Conservation (phyloP, 23 red algal genomes). For the Gracilaria domingensis region DNA sequence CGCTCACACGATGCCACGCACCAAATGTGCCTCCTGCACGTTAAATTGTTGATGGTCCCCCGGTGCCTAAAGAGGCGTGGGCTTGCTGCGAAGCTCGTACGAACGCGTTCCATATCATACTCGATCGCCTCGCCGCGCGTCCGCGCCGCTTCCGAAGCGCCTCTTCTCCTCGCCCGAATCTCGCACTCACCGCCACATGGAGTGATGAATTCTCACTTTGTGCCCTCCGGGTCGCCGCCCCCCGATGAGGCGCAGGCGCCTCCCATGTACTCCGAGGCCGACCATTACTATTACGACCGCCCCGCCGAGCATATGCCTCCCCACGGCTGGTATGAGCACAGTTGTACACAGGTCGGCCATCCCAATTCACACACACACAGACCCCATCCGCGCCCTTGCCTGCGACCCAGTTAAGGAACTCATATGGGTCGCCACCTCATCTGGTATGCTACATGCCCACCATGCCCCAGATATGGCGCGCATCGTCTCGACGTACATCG, state of each 20-base stretch:
- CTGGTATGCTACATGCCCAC: slow-evolving; percentile 73
- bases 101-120: neutral
- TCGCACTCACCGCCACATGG: neutral
- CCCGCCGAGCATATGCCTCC: neutral
- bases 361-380: slow-evolving; percentile 25
- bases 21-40: neutral
- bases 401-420: slow-evolving; percentile 69
- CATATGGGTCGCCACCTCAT: slow-evolving; percentile 69
- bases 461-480: slow-evolving; percentile 62
- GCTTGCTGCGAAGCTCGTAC: too few relatives aligned
- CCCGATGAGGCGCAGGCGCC: slow-evolving; percentile 26
- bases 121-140: neutral
- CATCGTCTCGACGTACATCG: slow-evolving; percentile 57
- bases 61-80: too few relatives aligned
- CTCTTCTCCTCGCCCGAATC: neutral
- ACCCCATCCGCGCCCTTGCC: slow-evolving; percentile 72
- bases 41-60: too few relatives aligned
- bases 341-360: slow-evolving; percentile 55
- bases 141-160: neutral
- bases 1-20: neutral
- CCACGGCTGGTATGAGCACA: slow-evolving; percentile 67
- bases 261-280: neutral
- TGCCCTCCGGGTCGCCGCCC: neutral
- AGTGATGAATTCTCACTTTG: slow-evolving; percentile 23
- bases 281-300: slow-evolving; percentile 3